Evolutionary conservation across 2,329 filamentous ascomycete genomes (phyloP).

Genomic region (Diaporthe citriasiana): DNA sequence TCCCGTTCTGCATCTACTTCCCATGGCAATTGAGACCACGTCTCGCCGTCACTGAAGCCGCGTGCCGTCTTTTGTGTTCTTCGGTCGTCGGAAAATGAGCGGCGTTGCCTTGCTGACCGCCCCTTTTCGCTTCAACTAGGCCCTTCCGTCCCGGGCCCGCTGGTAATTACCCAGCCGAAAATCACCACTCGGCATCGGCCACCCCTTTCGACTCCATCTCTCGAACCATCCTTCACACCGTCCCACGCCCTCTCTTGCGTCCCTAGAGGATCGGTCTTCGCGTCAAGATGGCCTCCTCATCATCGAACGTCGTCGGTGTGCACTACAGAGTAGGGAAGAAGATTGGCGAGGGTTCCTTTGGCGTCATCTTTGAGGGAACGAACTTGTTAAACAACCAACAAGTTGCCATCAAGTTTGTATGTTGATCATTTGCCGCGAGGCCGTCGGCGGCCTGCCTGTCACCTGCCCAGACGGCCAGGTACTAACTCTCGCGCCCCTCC

Average conservation of each 20-base stretch:
- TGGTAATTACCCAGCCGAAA: slow-evolving; percentile 39
- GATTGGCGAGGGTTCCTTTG: slow-evolving; percentile 98
- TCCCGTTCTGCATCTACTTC: neutral
- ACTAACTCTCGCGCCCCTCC: slow-evolving; percentile 43
- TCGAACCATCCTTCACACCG: slow-evolving; percentile 24
- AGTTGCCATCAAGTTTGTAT: slow-evolving; percentile 98
- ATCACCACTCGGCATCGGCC: slow-evolving; percentile 33
- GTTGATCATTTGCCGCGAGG: slow-evolving; percentile 55
- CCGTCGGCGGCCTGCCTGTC: too few relatives aligned
- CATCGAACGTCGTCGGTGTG: slow-evolving; percentile 97
- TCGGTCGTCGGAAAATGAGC: slow-evolving; percentile 38
- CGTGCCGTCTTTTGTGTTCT: neutral
- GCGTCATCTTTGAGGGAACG: slow-evolving; percentile 98
- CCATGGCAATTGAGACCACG: slow-evolving; percentile 28
- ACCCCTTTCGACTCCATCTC: slow-evolving; percentile 30
- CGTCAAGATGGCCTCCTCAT: slow-evolving; percentile 82
- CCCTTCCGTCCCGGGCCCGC: slow-evolving; percentile 36
- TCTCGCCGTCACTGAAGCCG: slow-evolving; percentile 8
- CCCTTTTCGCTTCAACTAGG: slow-evolving; percentile 40
- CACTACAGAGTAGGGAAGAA: slow-evolving; percentile 99
- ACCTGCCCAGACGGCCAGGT: slow-evolving; percentile 11
- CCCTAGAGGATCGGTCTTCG: slow-evolving; percentile 31
- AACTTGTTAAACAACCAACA: slow-evolving; percentile 99
- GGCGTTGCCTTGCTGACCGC: slow-evolving; percentile 41
- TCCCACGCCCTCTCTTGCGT: slow-evolving; percentile 31